A percentile compares a stretch with the other conserved stretches of the same genome.
Conservation (phyloP, 1,284 basidiomycete species). For the Cystobasidium slooffiae region DNA sequence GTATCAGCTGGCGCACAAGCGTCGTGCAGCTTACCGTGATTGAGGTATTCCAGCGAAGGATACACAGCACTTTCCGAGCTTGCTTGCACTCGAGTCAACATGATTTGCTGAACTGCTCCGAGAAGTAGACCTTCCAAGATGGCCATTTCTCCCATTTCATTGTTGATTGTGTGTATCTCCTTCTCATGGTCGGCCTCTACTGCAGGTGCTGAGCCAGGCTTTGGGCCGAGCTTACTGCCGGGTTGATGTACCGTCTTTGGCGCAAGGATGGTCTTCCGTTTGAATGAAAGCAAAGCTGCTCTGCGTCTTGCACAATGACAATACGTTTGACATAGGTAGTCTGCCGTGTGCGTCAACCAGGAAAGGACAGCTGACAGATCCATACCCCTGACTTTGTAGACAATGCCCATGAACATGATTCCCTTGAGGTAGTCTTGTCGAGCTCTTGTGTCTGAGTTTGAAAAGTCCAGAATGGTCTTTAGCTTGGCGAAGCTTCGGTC, state of each 20-base stretch:
- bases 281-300: conserved; percentile 37
- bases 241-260: conserved; percentile 2
- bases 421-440: conserved; percentile 76
- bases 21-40: not conserved
- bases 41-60: conserved; percentile 43
- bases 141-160: conserved; percentile 33
- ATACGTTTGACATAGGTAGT: conserved; percentile 67
- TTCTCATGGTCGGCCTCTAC: conserved; percentile 1
- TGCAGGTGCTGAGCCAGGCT: not conserved
- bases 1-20: not conserved
- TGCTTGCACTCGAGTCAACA: conserved; percentile 59
- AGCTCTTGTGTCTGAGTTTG: conserved; percentile 69
- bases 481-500: conserved; percentile 67
- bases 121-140: conserved; percentile 32
- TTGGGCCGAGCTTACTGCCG: not conserved
- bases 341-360: conserved; percentile 72
- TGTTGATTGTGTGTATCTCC: conserved; percentile 5
- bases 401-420: conserved; percentile 72
- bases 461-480: conserved; percentile 70
- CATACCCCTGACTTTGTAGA: conserved; percentile 67
- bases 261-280: conserved; percentile 1
- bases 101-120: conserved; percentile 36
- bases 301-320: conserved; percentile 52
- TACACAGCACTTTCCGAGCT: conserved; percentile 67
- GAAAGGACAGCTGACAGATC: conserved; percentile 65